These are phyloP conservation scores for Chaetomium olivaceum DNA, from an alignment of 2,329 filamentous ascomycete species.

Conservation along the genomic window DNA sequence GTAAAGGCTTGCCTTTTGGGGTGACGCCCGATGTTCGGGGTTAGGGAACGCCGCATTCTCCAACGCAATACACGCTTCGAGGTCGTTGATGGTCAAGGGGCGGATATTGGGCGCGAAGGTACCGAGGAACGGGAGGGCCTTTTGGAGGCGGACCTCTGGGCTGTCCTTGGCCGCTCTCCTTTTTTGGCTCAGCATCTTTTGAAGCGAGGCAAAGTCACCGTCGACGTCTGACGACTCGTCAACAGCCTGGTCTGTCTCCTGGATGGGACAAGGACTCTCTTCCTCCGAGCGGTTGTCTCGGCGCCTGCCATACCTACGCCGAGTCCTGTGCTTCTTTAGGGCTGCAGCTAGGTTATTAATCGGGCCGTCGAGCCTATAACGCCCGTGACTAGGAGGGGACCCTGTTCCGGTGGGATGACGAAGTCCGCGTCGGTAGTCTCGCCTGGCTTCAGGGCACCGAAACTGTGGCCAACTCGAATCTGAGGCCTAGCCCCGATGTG, in stretches of 20 bases:
- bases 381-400: neutral
- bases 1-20: constrained; percentile 52
- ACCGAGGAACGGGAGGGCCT: constrained; percentile 50
- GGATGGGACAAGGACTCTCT: neutral
- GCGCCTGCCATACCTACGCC: constrained; percentile 18
- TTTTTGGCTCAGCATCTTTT: constrained; percentile 45
- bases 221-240: constrained; percentile 38
- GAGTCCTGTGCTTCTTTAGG: neutral
- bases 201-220: constrained; percentile 38
- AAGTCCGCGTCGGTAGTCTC: neutral
- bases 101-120: constrained; percentile 72
- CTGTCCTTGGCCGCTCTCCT: constrained; percentile 41
- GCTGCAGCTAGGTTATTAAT: constrained; percentile 6
- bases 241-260: constrained; percentile 30
- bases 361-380: constrained; percentile 1
- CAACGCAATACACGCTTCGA: constrained; percentile 59
- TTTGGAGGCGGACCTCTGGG: constrained; percentile 42
- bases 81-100: constrained; percentile 66
- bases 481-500: neutral
- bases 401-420: neutral
- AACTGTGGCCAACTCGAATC: neutral
- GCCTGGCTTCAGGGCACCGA: neutral
- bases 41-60: constrained; percentile 57
- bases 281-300: constrained; percentile 6
- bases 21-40: constrained; percentile 50